Evolutionary conservation across 352 stramenopile genomes (phyloP), one percentile per base, ranked within the genome.

Genomic region (Phytophthora ramorum): DNA sequence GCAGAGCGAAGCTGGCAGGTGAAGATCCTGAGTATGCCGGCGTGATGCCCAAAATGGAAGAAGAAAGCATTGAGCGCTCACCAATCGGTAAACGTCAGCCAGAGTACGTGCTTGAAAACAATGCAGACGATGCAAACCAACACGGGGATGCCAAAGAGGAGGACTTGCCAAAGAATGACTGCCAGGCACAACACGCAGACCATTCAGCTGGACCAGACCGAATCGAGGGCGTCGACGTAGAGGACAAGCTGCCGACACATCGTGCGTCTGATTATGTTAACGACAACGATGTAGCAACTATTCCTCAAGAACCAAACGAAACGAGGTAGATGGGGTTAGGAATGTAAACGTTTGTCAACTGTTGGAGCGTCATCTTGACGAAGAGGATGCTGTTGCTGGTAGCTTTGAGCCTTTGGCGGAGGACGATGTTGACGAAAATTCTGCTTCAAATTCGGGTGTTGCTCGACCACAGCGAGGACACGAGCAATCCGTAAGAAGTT

Each of bases 1-100:
- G 79, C 8, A 74, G 69, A 16, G 30, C 68, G 14, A 81, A 86
- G 19, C 34, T 58, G 12, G 28, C 46, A 2, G 43, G 63, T 37
- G 20, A 17, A 35, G 43, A 73, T 7, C 10, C 10, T n/a, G 50
- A 50, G 41, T 19, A 22, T 24, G 22, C n/a, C 8, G 55, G 7
- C 35, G 32, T 16, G 14, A 46, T 60, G 47, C 35, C 50, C 7
- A 53, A 58, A 37, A 58, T 57, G 30, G 43, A 67, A 20, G 54
- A 65, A 30, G 55, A 58, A 6, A 14, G 5, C 1, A 16, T 17
- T 7, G 44, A 51, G 24, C 22, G 28, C 3, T 45, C 38, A 7
- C 37, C 24, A 14, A 50, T 17, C 9, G 16, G 32, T 48, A 4
- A 41, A 53, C n/a, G 46, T 4, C 61, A 22, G 9, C 43, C 44